Conservation (phyloP, 2,329 filamentous ascomycete genomes). For the Exophiala bonariae region DNA sequence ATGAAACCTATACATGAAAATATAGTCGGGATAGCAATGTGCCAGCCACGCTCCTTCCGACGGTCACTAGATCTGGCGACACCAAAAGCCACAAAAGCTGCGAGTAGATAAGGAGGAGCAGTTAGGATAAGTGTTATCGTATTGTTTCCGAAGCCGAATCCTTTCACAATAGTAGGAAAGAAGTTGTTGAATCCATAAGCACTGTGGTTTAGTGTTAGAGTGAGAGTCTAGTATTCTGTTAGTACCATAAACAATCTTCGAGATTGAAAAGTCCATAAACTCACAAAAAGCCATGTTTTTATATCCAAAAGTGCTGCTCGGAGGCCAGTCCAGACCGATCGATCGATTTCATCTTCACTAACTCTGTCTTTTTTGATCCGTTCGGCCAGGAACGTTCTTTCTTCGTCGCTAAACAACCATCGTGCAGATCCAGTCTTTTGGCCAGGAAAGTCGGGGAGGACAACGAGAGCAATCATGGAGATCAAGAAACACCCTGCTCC, state of each 20-base stretch:
- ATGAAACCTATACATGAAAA: constrained; percentile 47
- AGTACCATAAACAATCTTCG: too few relatives aligned
- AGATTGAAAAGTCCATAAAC: too few relatives aligned
- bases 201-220: too few relatives aligned
- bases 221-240: too few relatives aligned
- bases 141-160: constrained; percentile 45
- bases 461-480: constrained; percentile 40
- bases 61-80: constrained; percentile 40
- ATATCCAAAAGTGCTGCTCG: constrained; percentile 51
- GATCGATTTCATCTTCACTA: not conserved
- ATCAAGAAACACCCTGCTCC: constrained; percentile 47
- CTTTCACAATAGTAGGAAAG: constrained; percentile 51
- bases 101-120: constrained; percentile 55
- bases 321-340: constrained; percentile 49
- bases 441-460: constrained; percentile 44
- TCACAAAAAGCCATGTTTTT: constrained; percentile 38
- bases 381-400: constrained; percentile 42
- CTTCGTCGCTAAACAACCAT: constrained; percentile 21
- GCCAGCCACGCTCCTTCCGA: constrained; percentile 8
- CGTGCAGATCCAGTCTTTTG: constrained; percentile 37
- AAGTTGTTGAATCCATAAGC: constrained; percentile 45
- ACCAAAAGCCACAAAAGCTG: constrained; percentile 48
- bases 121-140: constrained; percentile 53
- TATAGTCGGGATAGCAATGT: constrained; percentile 5
- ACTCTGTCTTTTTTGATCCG: constrained; percentile 34